These are phyloP conservation scores for Eucalyptus globulus DNA, from an alignment of 345 rosid genomes.

Conservation along the genomic window DNA sequence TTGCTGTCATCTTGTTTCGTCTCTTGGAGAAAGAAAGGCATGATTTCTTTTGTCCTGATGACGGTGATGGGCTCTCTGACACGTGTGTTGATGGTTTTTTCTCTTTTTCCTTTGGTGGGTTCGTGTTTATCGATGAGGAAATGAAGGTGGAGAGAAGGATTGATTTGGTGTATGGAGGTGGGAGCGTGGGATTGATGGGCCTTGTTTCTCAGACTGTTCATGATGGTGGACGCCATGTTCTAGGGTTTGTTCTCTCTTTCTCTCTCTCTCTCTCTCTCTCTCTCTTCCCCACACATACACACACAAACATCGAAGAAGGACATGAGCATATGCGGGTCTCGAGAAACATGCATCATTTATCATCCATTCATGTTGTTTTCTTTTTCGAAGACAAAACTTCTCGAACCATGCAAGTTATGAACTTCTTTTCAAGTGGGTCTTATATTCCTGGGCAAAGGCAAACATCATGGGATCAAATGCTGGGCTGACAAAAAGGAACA, in stretches of 20 bases:
- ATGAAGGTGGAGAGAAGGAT: constrained; percentile 80
- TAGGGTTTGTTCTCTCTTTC: constrained; percentile 55
- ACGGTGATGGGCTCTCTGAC: constrained; percentile 8
- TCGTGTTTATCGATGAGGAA: constrained; percentile 16
- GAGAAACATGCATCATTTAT: constrained; percentile 7
- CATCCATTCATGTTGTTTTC: not conserved
- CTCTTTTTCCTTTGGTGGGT: not conserved
- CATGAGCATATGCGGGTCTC: not conserved
- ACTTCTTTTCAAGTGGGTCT: not conserved
- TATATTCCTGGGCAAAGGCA: constrained; percentile 7
- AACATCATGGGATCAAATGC: constrained; percentile 48
- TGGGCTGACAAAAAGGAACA: not conserved
- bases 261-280: not conserved
- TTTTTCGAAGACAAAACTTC: not conserved
- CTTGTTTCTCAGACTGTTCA: constrained; percentile 97
- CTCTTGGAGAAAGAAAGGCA: not conserved
- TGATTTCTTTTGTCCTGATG: not conserved
- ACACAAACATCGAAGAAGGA: not conserved
- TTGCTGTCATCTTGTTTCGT: not conserved
- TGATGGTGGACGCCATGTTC: constrained; percentile 98
- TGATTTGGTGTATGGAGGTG: constrained; percentile 97
- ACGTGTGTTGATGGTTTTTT: not conserved
- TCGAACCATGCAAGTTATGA: not conserved
- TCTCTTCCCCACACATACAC: not conserved
- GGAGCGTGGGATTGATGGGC: constrained; percentile 98